Evolutionary conservation across 106 monocot species (phyloP), one percentile per base, ranked within the genome.

Genomic region (Allium cepa): DNA sequence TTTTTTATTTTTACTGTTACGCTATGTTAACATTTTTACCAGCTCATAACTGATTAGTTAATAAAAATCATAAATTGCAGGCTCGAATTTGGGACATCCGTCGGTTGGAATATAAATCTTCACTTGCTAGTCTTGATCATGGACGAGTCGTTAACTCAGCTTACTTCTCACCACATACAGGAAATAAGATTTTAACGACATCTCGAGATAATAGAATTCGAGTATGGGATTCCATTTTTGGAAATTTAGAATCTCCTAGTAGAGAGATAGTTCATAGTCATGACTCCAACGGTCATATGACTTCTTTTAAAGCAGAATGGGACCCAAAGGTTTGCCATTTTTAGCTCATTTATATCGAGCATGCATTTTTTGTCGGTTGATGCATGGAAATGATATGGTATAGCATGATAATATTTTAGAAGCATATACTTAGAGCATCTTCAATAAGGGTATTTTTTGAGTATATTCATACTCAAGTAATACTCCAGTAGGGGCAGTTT

Each of bases 291-390:
- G 73, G 96, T 16, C 92, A 96, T 63, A 63, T 96, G 73, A 96
- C 96, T 76, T 85, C 91, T 64, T 96, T 96, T 66, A 76, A 78
- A 68, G 95, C 95, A 26, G 95, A 96, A 76, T 96, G 96, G 96
- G 96, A 96, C 66, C 96, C 96, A 65, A 96, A 96, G 85, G 95
- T 95, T 62, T 15, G 36, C 36, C 36, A 1, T 36, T 36, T 36
- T 36, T 36, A 36, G 36, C 0, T 36, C 5, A 36, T 3, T 55
- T 4, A 3, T 55, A 55, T 3, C 1, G 7, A 11, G 11, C 1
- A 0, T 36, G 36, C 36, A 4, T 36, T 36, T 36, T 36, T 36
- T 36, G 1, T 36, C 36, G 5, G 1, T 36, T 36, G 36, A 36
- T 36, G 36, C 36, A 36, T 36, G 36, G 36, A 36, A 36, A 36